Evolutionary conservation across 176 grass and related monocot genomes (phyloP).

Genomic region (Hsuehochloa calcarea): DNA sequence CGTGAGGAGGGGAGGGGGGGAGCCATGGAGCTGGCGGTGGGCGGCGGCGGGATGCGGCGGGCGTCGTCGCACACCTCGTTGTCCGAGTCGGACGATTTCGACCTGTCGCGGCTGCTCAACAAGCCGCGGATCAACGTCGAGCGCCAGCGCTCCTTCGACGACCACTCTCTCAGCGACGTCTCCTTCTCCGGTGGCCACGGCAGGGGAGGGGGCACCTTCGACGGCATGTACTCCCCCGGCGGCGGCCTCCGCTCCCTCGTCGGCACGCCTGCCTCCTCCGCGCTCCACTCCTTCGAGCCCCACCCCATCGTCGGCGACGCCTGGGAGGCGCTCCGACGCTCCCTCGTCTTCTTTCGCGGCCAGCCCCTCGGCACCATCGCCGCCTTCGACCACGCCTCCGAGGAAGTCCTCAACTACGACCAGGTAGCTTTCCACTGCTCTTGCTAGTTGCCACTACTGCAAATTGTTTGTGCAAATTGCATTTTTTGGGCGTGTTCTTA

Average conservation of each 20-base stretch:
- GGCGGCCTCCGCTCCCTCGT: slow-evolving; percentile 56
- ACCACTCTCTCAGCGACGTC: slow-evolving; percentile 70
- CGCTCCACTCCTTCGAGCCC: slow-evolving; percentile 62
- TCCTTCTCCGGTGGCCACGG: slow-evolving; percentile 51
- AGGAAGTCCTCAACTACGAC: slow-evolving; percentile 77
- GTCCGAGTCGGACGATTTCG: slow-evolving; percentile 62
- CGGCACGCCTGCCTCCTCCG: slow-evolving; percentile 59
- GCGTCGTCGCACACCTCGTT: slow-evolving; percentile 58
- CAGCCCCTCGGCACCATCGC: slow-evolving; percentile 69
- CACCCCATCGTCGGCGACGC: slow-evolving; percentile 69
- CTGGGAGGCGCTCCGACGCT: slow-evolving; percentile 71
- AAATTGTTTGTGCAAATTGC: background rate
- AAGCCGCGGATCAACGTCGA: slow-evolving; percentile 68
- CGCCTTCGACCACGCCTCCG: slow-evolving; percentile 65
- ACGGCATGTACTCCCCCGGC: slow-evolving; percentile 75
- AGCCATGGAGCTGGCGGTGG: slow-evolving; percentile 36
- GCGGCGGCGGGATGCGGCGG: slow-evolving; percentile 39
- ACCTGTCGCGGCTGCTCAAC: slow-evolving; percentile 60
- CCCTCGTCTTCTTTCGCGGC: slow-evolving; percentile 63
- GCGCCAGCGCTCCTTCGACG: slow-evolving; percentile 74
- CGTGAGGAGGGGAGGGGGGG: background rate
- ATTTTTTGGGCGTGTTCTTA: background rate
- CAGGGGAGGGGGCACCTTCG: slow-evolving; percentile 27
- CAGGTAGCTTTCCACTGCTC: slow-evolving; percentile 30
- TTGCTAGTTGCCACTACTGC: background rate